phyloP scores from a whole-genome alignment of 2,329 filamentous ascomycete species.

The Akanthomyces lecanii region DNA sequence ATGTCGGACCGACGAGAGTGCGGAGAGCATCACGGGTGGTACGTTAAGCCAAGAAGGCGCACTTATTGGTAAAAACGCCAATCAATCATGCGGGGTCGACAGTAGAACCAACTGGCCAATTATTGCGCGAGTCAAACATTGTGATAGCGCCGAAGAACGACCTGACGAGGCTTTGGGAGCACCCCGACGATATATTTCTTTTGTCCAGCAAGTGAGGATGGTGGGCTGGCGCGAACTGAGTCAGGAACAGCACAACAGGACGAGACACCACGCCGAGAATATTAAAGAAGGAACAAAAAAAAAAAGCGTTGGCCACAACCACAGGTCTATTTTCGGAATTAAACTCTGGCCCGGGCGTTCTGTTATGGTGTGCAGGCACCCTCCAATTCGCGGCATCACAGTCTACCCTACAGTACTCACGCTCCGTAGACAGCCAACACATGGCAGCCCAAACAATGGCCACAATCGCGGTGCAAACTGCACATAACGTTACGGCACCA shows the following conservation, averaged over 20 bases:
- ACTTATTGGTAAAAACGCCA: background rate
- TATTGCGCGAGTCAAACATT: no score
- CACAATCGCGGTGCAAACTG: background rate
- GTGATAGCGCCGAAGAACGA: no score
- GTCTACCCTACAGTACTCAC: background rate
- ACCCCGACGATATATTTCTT: no score
- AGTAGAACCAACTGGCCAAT: background rate
- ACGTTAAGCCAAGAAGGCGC: background rate
- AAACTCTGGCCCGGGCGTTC: background rate
- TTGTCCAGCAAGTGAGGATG: no score
- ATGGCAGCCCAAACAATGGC: background rate
- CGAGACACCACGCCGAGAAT: no score
- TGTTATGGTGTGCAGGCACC: background rate
- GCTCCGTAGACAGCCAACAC: background rate
- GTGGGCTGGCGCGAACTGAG: no score
- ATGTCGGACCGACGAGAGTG: constrained; percentile 13
- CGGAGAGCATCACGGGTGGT: background rate
- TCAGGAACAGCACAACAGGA: no score
- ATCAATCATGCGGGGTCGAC: background rate
- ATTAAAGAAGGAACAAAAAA: background rate
- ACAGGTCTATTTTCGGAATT: background rate
- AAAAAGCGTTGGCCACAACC: background rate
- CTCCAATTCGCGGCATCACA: background rate
- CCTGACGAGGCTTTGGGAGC: no score
- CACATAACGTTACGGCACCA: background rate